Evolutionary conservation across 2,329 filamentous ascomycete species (phyloP).

Genomic region (Verticillium tricorpus): DNA sequence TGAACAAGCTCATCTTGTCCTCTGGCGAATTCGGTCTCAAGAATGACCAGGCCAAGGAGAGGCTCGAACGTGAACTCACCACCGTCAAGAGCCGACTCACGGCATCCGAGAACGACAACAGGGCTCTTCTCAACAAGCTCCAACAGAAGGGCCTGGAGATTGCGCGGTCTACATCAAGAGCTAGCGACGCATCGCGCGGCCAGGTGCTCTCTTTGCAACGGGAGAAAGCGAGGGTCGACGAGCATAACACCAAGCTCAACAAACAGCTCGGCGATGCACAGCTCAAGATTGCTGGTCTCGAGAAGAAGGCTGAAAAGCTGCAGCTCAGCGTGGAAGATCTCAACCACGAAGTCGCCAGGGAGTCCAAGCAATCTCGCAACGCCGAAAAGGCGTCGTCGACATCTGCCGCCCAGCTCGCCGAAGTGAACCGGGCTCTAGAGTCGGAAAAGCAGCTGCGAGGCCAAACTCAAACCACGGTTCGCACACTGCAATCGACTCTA

Average conservation of each 20-base stretch:
- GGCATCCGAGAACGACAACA: constrained; percentile 95
- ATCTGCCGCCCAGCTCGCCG: constrained; percentile 76
- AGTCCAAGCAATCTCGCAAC: constrained; percentile 83
- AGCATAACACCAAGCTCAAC: constrained; percentile 74
- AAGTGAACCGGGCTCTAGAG: constrained; percentile 84
- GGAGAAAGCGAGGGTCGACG: constrained; percentile 79
- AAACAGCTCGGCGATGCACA: constrained; percentile 85
- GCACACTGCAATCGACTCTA: constrained; percentile 72
- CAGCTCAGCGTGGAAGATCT: constrained; percentile 84
- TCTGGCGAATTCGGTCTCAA: constrained; percentile 86
- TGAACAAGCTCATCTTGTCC: constrained; percentile 82
- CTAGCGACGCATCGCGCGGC: constrained; percentile 75
- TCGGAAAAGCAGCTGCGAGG: constrained; percentile 80
- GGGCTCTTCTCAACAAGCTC: constrained; percentile 90
- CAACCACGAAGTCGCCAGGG: constrained; percentile 84
- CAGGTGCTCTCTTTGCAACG: constrained; percentile 72
- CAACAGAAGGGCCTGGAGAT: constrained; percentile 98
- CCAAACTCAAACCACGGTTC: constrained; percentile 81
- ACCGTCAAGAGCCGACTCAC: constrained; percentile 85
- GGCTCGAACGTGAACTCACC: constrained; percentile 83
- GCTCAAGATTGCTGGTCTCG: constrained; percentile 73
- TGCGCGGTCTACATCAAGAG: constrained; percentile 81
- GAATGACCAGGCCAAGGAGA: constrained; percentile 91
- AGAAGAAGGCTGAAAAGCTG: constrained; percentile 93
- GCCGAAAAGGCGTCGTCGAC: constrained; percentile 85